These are phyloP conservation scores for Aulographum hederae DNA, from an alignment of 2,329 filamentous ascomycete genomes.

Conservation along the genomic window DNA sequence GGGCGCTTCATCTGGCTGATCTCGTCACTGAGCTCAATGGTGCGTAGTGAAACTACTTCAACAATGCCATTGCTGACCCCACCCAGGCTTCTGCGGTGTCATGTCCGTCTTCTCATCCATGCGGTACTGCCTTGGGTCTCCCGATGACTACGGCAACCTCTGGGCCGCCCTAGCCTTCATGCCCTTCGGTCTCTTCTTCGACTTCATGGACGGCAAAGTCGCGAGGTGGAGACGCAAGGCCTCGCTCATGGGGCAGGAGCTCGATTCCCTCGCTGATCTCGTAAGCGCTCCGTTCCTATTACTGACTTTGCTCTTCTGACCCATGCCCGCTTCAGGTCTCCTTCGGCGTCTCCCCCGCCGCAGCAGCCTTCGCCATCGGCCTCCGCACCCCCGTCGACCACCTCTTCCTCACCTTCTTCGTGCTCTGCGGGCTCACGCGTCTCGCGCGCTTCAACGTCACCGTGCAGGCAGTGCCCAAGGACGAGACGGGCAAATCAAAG, in stretches of 20 bases:
- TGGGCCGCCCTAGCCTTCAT: conserved; percentile 76
- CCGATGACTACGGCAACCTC: conserved; percentile 46
- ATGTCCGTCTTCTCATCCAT: conserved; percentile 94
- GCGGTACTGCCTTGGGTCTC: conserved; percentile 70
- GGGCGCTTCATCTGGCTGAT: conserved; percentile 58
- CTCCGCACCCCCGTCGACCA: conserved; percentile 74
- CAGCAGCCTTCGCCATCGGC: conserved; percentile 74
- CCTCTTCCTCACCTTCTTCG: conserved; percentile 67
- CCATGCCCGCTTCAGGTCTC: conserved; percentile 47
- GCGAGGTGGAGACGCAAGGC: conserved; percentile 94
- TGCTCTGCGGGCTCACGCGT: conserved; percentile 82
- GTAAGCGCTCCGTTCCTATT: conserved; percentile 28
- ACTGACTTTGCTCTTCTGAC: too few species aligned
- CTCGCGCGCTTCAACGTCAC: conserved; percentile 97
- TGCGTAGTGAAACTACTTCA: conserved; percentile 7
- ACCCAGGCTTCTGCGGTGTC: conserved; percentile 61
- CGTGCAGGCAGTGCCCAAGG: conserved; percentile 74
- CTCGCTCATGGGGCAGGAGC: conserved; percentile 91
- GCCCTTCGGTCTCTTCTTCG: conserved; percentile 88
- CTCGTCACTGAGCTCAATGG: conserved; percentile 71
- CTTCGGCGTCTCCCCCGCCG: conserved; percentile 80
- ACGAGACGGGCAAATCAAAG: conserved; percentile 72
- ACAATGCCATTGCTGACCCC: conserved; percentile 1
- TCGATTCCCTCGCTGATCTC: conserved; percentile 88
- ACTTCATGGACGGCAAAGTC: conserved; percentile 94